phyloP scores from a whole-genome alignment of 768 basidiomycete species.

The Glaciozyma antarctica region DNA sequence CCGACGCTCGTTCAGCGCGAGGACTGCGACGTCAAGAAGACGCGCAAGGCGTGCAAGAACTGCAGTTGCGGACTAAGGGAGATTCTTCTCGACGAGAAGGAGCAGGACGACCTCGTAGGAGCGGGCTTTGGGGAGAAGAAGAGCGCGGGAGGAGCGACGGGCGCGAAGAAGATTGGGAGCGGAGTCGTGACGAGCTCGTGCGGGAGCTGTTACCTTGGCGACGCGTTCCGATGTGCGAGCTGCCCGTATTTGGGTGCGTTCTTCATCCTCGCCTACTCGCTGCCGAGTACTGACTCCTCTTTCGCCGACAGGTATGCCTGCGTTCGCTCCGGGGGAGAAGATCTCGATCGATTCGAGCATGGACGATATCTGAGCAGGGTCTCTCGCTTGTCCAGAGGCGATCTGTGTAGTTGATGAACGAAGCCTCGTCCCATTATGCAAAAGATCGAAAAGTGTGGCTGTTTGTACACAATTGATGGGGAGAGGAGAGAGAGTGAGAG shows the following conservation, averaged over 20 bases:
- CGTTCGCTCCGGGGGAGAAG: slow-evolving; percentile 97
- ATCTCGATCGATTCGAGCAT: slow-evolving; percentile 48
- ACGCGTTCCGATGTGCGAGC: slow-evolving; percentile 90
- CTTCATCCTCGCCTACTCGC: not conserved
- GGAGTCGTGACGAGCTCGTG: slow-evolving; percentile 70
- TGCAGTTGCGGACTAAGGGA: slow-evolving; percentile 96
- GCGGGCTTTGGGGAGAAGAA: slow-evolving; percentile 37
- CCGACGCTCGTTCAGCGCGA: slow-evolving; percentile 43
- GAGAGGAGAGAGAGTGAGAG: too few species aligned
- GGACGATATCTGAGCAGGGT: slow-evolving; percentile 29
- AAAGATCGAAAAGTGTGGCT: too few species aligned
- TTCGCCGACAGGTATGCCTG: slow-evolving; percentile 64
- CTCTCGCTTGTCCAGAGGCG: too few species aligned
- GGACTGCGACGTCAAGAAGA: slow-evolving; percentile 37
- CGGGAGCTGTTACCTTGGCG: slow-evolving; percentile 93
- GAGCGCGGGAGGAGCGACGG: slow-evolving; percentile 35
- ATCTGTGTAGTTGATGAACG: too few species aligned
- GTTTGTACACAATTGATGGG: too few species aligned
- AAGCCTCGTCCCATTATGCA: too few species aligned
- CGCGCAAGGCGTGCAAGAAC: slow-evolving; percentile 77
- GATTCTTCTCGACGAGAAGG: slow-evolving; percentile 70
- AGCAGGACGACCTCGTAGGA: slow-evolving; percentile 45
- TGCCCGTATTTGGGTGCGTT: slow-evolving; percentile 90
- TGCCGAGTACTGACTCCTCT: not conserved
- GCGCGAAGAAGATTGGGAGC: slow-evolving; percentile 37